Conservation (phyloP, 2,329 filamentous ascomycete species). For the Chalaropsis ovoidea region DNA sequence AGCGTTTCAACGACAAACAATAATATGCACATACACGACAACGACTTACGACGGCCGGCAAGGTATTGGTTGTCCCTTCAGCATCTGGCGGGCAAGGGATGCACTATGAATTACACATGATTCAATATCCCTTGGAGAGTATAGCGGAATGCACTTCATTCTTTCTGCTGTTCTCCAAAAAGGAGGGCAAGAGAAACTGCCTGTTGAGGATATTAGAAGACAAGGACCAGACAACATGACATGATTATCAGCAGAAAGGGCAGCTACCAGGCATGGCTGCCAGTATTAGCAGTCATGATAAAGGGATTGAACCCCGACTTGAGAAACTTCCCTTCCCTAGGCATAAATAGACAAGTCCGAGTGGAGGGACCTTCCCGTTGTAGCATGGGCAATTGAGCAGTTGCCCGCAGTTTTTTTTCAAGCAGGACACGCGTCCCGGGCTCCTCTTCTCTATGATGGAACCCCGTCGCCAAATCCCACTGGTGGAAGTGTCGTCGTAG, state of each 20-base stretch:
- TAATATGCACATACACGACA: not conserved
- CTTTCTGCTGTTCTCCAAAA: not conserved
- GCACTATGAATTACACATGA: not conserved
- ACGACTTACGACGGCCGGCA: not conserved
- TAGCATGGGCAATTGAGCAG: not conserved
- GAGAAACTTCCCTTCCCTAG: not conserved
- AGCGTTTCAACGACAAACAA: not conserved
- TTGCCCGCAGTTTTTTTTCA: not conserved
- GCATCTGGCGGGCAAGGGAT: not conserved
- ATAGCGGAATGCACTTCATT: not conserved
- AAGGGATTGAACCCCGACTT: not conserved
- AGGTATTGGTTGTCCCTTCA: not conserved
- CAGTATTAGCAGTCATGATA: not conserved
- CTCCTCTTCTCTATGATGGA: not conserved
- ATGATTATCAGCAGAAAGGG: conserved; percentile 4
- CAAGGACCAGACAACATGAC: not conserved
- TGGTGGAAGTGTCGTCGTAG: not conserved
- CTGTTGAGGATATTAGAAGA: not conserved
- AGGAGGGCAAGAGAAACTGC: not conserved
- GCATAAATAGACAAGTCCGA: not conserved
- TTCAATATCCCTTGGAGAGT: not conserved
- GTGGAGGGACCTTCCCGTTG: too few species aligned
- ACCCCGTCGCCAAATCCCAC: not conserved
- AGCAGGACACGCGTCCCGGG: not conserved
- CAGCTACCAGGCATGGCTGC: not conserved